Conservation (phyloP, 1,284 basidiomycete genomes). For the Cystobasidiaceae sp. region DNA sequence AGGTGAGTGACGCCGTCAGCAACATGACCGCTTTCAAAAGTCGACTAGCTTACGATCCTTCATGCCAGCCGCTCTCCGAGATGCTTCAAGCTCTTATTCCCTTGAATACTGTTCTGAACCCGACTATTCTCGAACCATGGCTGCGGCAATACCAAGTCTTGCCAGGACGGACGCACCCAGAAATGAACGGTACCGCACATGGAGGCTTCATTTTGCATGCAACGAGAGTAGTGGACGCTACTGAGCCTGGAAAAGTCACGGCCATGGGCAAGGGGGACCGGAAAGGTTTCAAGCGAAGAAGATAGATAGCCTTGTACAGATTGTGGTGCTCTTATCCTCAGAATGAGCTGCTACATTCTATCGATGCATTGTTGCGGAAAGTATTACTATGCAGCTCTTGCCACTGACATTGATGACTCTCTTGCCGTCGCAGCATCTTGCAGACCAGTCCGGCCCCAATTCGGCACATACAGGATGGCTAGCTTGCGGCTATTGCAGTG, state of each 20-base stretch:
- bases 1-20: slow-evolving; percentile 52
- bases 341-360: no score
- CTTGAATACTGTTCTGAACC: slow-evolving; percentile 64
- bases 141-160: slow-evolving; percentile 87
- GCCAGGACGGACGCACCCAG: slow-evolving; percentile 91
- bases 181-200: slow-evolving; percentile 83
- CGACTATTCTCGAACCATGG: slow-evolving; percentile 78
- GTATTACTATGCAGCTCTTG: no score
- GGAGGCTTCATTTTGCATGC: slow-evolving; percentile 83
- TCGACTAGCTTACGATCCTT: neutral
- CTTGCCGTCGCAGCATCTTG: no score
- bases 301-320: no score
- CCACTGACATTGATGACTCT: no score
- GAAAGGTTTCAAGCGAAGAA: neutral
- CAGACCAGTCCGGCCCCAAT: no score
- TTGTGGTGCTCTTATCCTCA: no score
- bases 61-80: slow-evolving; percentile 4
- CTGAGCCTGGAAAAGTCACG: neutral
- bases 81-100: slow-evolving; percentile 56
- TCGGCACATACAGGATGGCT: neutral
- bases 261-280: slow-evolving; percentile 1
- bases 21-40: neutral
- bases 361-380: no score
- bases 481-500: neutral
- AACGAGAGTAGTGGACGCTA: slow-evolving; percentile 57